Percentiles rank a stretch among this genome's conserved stretches.
Evolutionary conservation across 192 early-diverging fungal species (phyloP).

Genomic region (Coemansia sp.): DNA sequence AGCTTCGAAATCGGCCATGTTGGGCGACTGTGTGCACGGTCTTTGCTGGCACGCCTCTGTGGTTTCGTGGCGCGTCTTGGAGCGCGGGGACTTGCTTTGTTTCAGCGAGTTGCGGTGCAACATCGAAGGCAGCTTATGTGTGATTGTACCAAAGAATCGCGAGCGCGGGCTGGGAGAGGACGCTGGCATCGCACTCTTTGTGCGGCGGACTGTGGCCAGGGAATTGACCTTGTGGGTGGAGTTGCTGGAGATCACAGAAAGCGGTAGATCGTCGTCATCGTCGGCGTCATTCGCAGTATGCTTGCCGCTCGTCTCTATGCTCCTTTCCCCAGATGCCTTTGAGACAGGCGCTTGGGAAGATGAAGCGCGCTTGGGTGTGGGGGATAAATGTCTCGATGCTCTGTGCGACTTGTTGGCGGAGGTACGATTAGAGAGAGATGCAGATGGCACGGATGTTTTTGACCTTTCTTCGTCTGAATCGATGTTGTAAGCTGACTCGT

Average conservation of each 20-base stretch:
- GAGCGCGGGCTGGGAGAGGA: constrained; percentile 20
- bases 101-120: constrained; percentile 12
- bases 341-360: not conserved
- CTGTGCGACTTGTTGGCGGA: constrained; percentile 1
- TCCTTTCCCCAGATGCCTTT: not conserved
- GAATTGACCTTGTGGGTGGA: constrained; percentile 21
- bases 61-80: not conserved
- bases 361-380: not conserved
- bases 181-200: constrained; percentile 37
- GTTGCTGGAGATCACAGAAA: constrained; percentile 41
- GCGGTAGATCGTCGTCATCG: constrained; percentile 43
- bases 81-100: not conserved
- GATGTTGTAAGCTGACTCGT: constrained; percentile 29
- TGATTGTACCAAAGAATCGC: not conserved
- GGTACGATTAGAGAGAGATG: constrained; percentile 11
- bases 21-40: not conserved
- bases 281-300: constrained; percentile 13
- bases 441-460: constrained; percentile 1
- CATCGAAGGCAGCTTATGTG: not conserved
- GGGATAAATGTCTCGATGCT: not conserved
- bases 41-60: not conserved
- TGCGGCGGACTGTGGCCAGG: constrained; percentile 28
- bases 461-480: constrained; percentile 20
- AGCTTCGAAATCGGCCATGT: not conserved
- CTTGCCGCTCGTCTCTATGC: not conserved